Base-by-base conservation (phyloP, 2,329 filamentous ascomycete species). In the Epichloe gansuensis region DNA sequence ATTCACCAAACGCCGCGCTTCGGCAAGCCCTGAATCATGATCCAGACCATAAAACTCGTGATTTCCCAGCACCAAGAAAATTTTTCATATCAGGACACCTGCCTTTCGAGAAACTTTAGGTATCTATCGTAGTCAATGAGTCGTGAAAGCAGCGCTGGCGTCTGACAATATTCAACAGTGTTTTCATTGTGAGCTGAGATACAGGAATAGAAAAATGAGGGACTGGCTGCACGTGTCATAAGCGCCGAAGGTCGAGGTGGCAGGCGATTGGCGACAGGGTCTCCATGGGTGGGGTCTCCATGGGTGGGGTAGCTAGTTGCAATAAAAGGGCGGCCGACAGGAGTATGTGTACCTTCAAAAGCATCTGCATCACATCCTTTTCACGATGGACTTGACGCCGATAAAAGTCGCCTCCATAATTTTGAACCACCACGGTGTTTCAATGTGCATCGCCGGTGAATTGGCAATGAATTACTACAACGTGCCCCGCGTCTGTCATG, bases 11-110 rank as follows among this genome's bases (percentile, higher is more conserved):
- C 58, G 58, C 23, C 58, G 57, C 0, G 74, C 75, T 11, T 59
- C 60, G 2, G 60, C 58, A 5, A 78, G 55, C 0, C 68, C 70
- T 0, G 64, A 58, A 1, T 67, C 61, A 50, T 71, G 67, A 41
- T 64, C 66, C 37, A 72, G 62, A 34, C 69, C 69, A 58, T 76
- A 77, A 59, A 78, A 78, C 59, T 80, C 76, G 57, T 79, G 75
- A 59, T 79, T 79, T 0, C 75, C 77, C 2, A 78, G 66, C 0
- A 78, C 67, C 1, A 77, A 61, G 49, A 77, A 2, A 78, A 69
- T 4, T 62, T 65, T 7, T 71, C 61, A 56, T 71, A 78, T 3
- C 66, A 64, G 17, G 61, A 56, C n/a, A 66, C 67, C 52, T 75
- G 74, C 4, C 57, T 57, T 9, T 61, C 55, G 23, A 78, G 65